Evolutionary conservation across 768 basidiomycete genomes (phyloP), one percentile per base, ranked within the genome.

Genomic region (Termitomyces sp.): DNA sequence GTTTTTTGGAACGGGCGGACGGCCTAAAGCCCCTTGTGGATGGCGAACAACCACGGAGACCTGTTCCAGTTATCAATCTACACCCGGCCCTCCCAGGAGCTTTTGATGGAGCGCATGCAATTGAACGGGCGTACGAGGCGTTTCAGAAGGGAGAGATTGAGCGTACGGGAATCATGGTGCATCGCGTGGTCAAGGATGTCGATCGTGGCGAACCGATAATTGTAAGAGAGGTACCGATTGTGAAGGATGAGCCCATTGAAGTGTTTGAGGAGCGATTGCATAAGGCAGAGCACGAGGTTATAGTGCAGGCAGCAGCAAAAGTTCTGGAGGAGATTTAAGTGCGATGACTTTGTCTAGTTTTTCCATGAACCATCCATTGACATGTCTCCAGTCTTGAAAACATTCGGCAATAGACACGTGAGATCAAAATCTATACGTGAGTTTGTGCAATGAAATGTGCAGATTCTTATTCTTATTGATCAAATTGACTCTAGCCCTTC

Each of bases 71-170:
- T 60, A 96, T 99, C 76, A 99, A 98, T 69, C 77, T 99, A 5
- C 97, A 98, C 66, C 97, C 97, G 7, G 97, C 97, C 5, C 75
- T 99, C 2, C 96, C 96, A 0, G 94, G 94, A 2, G 85, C 88
- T n/a, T 99, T 99, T 65, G 94, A 97, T 64, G 97, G 97, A 5
- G 86, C 91, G n/a, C 82, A 91, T 65, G 94, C 95, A 1, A 89
- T 98, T 54, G 84, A 89, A 61, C 77, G 96, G 12, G 93, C 95
- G 4, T 94, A 84, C 67, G 92, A 92, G 60, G 94, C 94, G 0
- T 97, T 91, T 69, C 81, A 89, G 67, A 81, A 77, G 55, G 92
- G 92, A 0, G 88, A 95, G 68, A 87, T 95, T 48, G 75, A 77
- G 33, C 77, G 80, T 57, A 85, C 89, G 0, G 95, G 97, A 0